Evolutionary conservation across 2,329 filamentous ascomycete species (phyloP), one percentile per base, ranked within the genome.

Genomic region (Escovopsis sp.): DNA sequence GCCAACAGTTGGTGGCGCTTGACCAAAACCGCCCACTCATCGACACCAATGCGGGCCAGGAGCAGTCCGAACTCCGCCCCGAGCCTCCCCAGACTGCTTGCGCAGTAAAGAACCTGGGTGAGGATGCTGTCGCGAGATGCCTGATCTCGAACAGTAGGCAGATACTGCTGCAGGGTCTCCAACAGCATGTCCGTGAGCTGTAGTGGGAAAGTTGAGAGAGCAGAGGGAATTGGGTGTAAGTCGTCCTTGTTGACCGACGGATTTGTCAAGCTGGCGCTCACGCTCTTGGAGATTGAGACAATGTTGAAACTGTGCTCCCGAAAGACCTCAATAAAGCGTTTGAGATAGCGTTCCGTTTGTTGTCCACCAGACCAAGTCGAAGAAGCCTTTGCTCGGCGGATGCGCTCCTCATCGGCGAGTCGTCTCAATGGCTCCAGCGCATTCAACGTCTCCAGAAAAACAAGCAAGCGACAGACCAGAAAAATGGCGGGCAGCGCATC

Each of bases 241-340:
- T 67, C 64, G 34, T 57, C 55, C 34, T 51, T 43, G 11, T 53
- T 46, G 3, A 39, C 45, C 6, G 40, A 38, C 26, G 52, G 40
- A 3, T 47, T 40, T 11, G 49, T 42, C 36, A 62, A 53, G 41
- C 59, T 60, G 4, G 77, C 70, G 3, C 74, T 69, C 0, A 96
- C 86, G 54, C 82, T 91, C 54, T 81, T 85, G 61, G 93, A 95
- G 72, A 96, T 86, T 45, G 86, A 94, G 26, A 96, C 78, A 46
- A 96, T 94, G 36, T 82, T 84, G 59, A 98, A 98, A 57, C 85
- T 94, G 61, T 98, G 91, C 62, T 98, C 91, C 41, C 91, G 82
- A 59, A 96, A 96, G 26, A 98, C 87, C 58, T 98, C 91, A 53
- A 98, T 85, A 61, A 94, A 98, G 39, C 88, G 76, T 61, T 96